Evolutionary conservation across 2,329 filamentous ascomycete genomes (phyloP), one percentile per base, ranked within the genome.

Genomic region (Annulohypoxylon truncatum): DNA sequence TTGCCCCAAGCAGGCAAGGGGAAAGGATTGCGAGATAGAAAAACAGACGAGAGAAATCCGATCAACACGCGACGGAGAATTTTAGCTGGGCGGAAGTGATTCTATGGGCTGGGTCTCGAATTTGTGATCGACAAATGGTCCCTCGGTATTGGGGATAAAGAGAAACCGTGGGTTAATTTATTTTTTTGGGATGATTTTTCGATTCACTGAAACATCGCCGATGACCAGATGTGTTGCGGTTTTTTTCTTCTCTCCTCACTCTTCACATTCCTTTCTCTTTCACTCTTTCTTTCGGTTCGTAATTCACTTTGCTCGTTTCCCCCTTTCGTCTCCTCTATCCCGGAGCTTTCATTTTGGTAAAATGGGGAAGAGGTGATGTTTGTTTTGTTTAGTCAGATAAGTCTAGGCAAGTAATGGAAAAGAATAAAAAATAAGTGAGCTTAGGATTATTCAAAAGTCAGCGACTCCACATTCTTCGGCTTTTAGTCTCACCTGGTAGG

Each of bases 51-150:
- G 51, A 61, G 28, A 59, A 59, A 58, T 64, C 61, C 48, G 68
- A 69, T 71, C 66, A 71, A 66, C 68, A 69, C 68, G 68, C 68
- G 68, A 71, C 66, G 61, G 68, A 60, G 63, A 71, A 65, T 64
- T 68, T 68, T 65, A 58, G 61, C 62, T 62, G 47, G 47, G 28
- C 31, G 33, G 52, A 40, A 33, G 46, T 57, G 64, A 62, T 54
- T 52, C 55, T 58, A 66, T 58, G 61, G 60, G 57, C 54, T 61
- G 46, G 67, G 67, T 67, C 67, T 69, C 67, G 67, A 69, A 65
- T 67, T 56, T 65, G 26, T 18, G 64, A 69, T 69, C 67, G 64
- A 61, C 67, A 59, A 59, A 33, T 57, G 46, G 60, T 57, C 67
- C 67, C 57, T 69, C 67, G 64, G 64, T 69, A 67, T 64, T 69